These are phyloP conservation scores for Suillus placidus DNA, from an alignment of 768 basidiomycete genomes.

Conservation along the genomic window DNA sequence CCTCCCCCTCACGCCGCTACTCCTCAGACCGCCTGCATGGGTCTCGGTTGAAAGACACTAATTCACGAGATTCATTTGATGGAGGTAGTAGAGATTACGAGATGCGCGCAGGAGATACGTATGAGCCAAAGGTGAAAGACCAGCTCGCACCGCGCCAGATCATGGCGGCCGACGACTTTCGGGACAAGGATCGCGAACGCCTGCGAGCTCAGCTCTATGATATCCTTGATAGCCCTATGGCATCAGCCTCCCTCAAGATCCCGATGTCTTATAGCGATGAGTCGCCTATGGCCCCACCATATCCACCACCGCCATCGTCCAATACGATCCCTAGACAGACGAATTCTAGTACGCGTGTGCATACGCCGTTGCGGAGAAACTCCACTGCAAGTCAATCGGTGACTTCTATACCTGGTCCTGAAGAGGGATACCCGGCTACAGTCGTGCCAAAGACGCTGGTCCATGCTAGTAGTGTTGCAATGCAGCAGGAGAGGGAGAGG, in stretches of 20 bases:
- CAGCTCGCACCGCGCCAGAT: conserved; percentile 25
- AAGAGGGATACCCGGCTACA: background rate
- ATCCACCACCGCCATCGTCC: conserved; percentile 20
- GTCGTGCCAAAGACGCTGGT: conserved; percentile 36
- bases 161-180: conserved; percentile 27
- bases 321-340: conserved; percentile 25
- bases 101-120: conserved; percentile 22
- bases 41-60: conserved; percentile 29
- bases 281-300: conserved; percentile 27
- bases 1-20: conserved; percentile 29
- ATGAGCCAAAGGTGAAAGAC: conserved; percentile 29
- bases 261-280: conserved; percentile 37
- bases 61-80: conserved; percentile 23
- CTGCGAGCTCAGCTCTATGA: conserved; percentile 44
- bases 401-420: background rate
- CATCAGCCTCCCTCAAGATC: conserved; percentile 48
- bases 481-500: conserved; percentile 52
- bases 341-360: conserved; percentile 17
- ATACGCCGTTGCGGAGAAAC: conserved; percentile 7
- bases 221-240: conserved; percentile 45
- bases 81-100: conserved; percentile 27
- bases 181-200: conserved; percentile 33
- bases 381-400: background rate
- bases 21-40: conserved; percentile 27
- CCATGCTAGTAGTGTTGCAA: conserved; percentile 55